Conservation (phyloP, 2,329 filamentous ascomycete genomes). For the Aphanocladium album region DNA sequence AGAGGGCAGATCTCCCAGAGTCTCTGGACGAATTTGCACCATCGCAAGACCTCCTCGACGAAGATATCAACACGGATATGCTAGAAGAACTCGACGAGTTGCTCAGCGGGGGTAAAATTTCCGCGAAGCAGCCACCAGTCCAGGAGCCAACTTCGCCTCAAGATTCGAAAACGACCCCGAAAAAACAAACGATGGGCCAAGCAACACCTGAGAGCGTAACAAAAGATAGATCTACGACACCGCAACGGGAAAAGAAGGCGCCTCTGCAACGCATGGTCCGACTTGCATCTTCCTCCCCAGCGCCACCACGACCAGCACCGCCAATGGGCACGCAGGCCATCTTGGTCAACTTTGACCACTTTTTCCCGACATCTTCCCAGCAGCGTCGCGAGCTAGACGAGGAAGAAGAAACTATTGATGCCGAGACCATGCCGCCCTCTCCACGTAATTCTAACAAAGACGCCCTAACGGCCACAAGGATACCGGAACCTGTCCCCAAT, state of each 20-base stretch:
- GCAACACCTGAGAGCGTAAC: background rate
- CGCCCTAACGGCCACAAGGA: background rate
- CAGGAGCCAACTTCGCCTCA: background rate
- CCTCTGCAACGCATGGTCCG: background rate
- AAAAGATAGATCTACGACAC: background rate
- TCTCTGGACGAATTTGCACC: no score
- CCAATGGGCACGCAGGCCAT: slow-evolving; percentile 48
- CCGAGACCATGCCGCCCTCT: no score
- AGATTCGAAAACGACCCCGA: background rate
- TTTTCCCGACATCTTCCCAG: slow-evolving; percentile 53
- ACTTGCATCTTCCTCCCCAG: slow-evolving; percentile 10
- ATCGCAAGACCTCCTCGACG: slow-evolving; percentile 16
- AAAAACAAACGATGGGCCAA: background rate
- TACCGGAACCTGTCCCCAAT: background rate
- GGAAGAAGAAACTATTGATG: slow-evolving; percentile 14
- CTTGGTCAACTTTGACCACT: slow-evolving; percentile 47
- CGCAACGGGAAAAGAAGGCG: background rate
- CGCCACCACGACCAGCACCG: slow-evolving; percentile 20
- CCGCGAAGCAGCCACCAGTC: background rate
- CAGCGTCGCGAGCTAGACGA: slow-evolving; percentile 49
- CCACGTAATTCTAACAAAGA: background rate
- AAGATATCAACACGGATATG: slow-evolving; percentile 22
- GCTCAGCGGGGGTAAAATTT: background rate
- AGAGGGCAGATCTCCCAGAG: background rate
- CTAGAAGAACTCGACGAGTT: slow-evolving; percentile 16